These are phyloP conservation scores for Cichorium intybus DNA, from an alignment of 140 eudicot genomes.

Conservation along the genomic window DNA sequence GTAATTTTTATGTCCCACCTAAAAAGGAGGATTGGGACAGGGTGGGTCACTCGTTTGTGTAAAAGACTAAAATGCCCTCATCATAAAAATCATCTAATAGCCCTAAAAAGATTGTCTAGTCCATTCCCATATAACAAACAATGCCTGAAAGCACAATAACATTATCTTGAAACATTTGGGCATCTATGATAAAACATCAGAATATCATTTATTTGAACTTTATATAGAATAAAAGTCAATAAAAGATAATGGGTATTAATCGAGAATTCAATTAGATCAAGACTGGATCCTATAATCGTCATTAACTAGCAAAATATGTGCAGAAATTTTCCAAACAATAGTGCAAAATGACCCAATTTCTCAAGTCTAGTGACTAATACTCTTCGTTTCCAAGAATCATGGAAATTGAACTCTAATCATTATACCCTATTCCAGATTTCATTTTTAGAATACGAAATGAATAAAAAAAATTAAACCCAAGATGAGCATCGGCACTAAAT, in stretches of 20 bases:
- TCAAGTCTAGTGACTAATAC: not conserved
- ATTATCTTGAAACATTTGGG: not conserved
- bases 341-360: not conserved
- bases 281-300: not conserved
- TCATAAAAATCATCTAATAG: not conserved
- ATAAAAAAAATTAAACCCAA: not conserved
- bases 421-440: conserved; percentile 12
- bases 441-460: conserved; percentile 2
- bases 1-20: too few species aligned
- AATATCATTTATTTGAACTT: not conserved
- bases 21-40: too few species aligned
- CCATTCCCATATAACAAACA: too few species aligned
- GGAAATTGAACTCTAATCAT: conserved; percentile 18
- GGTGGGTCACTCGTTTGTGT: not conserved
- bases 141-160: conserved; percentile 4
- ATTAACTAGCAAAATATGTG: not conserved
- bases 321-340: too few species aligned
- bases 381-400: conserved; percentile 11
- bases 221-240: not conserved
- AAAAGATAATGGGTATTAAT: conserved; percentile 3
- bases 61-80: not conserved
- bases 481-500: not conserved
- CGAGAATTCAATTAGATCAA: not conserved
- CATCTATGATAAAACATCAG: not conserved
- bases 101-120: not conserved